Evolutionary conservation across 805 yeast species (phyloP).

Genomic region (Suhomyces prunicola): DNA sequence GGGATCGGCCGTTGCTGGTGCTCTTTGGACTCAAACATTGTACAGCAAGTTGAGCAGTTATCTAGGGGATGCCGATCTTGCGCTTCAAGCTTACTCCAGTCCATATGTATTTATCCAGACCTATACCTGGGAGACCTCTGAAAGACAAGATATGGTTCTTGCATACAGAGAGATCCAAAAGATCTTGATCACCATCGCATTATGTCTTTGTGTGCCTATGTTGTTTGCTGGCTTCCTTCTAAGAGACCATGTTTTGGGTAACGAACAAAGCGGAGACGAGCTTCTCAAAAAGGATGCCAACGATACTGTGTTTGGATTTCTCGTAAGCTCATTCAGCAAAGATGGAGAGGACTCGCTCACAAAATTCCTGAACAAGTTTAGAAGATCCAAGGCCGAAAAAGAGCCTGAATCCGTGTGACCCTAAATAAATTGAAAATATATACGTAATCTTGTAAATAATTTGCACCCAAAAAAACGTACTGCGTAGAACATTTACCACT

Average conservation of each 20-base stretch:
- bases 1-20: slow-evolving; percentile 19
- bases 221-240: slow-evolving; percentile 7
- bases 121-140: slow-evolving; percentile 9
- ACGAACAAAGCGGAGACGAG: slow-evolving; percentile 11
- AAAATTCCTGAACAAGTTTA: not conserved
- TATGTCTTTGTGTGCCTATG: slow-evolving; percentile 12
- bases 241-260: slow-evolving; percentile 8
- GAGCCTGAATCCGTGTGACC: not conserved
- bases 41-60: slow-evolving; percentile 45
- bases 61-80: slow-evolving; percentile 22
- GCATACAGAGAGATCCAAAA: slow-evolving; percentile 10
- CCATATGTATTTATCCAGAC: slow-evolving; percentile 8
- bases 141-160: slow-evolving; percentile 6
- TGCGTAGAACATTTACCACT: not conserved
- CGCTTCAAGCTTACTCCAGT: slow-evolving; percentile 6
- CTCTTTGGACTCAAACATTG: slow-evolving; percentile 17
- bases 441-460: not conserved
- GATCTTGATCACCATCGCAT: slow-evolving; percentile 5
- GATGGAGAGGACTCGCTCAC: not conserved
- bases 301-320: not conserved
- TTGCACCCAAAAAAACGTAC: not conserved
- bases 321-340: not conserved
- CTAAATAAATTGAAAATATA: not conserved
- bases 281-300: not conserved
- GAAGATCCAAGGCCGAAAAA: not conserved